A percentile compares a stretch with the other conserved stretches of the same genome.
phyloP scores from a whole-genome alignment of 2,329 filamentous ascomycete species.

The Sarocladium oryzae region DNA sequence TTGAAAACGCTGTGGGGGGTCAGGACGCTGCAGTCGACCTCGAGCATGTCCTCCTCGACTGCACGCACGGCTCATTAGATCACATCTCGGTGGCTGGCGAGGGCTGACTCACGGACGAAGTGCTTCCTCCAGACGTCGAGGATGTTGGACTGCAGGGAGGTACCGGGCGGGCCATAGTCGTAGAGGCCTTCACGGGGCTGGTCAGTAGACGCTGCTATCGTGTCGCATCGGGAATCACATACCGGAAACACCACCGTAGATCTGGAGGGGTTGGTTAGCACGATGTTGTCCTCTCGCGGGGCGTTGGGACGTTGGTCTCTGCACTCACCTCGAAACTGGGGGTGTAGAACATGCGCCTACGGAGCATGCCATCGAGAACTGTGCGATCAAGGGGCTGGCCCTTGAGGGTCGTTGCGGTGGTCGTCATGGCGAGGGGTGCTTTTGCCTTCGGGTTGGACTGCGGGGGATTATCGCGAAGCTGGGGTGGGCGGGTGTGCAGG shows the following conservation, averaged over 20 bases:
- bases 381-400: conserved; percentile 84
- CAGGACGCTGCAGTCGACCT: conserved; percentile 89
- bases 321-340: conserved; percentile 67
- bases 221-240: not conserved
- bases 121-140: conserved; percentile 88
- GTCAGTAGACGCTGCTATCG: not conserved
- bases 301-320: not conserved
- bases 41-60: conserved; percentile 87
- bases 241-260: conserved; percentile 82
- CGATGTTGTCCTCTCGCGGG: not conserved
- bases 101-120: conserved; percentile 51
- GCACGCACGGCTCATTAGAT: conserved; percentile 15
- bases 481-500: conserved; percentile 6
- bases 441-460: conserved; percentile 9
- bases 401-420: conserved; percentile 67
- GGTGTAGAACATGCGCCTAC: conserved; percentile 88
- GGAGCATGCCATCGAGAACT: conserved; percentile 76
- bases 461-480: conserved; percentile 4
- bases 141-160: conserved; percentile 79
- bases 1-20: conserved; percentile 92
- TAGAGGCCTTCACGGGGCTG: conserved; percentile 47
- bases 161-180: conserved; percentile 88
- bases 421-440: conserved; percentile 32
- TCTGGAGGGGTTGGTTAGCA: conserved; percentile 27
- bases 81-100: not conserved